These are phyloP conservation scores for Botrytis byssoidea DNA, from an alignment of 2,329 filamentous ascomycete genomes.

Conservation along the genomic window DNA sequence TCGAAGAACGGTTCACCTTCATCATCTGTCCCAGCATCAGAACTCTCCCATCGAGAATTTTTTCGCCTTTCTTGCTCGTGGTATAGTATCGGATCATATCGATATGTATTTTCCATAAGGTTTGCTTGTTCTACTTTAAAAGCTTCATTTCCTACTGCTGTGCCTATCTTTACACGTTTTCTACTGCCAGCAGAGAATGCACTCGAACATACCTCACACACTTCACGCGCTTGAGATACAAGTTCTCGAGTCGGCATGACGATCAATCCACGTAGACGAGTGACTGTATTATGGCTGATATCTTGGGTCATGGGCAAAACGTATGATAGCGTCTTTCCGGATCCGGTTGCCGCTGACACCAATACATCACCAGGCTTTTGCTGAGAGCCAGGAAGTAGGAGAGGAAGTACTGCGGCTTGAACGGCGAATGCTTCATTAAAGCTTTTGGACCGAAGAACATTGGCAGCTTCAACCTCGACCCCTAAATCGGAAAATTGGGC, in stretches of 20 bases:
- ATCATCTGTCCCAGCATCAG: conserved; percentile 46
- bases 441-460: conserved; percentile 64
- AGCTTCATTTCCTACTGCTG: conserved; percentile 77
- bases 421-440: conserved; percentile 74
- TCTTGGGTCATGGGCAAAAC: conserved; percentile 80
- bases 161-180: conserved; percentile 74
- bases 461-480: conserved; percentile 58
- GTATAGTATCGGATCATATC: conserved; percentile 66
- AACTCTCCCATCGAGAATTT: conserved; percentile 48
- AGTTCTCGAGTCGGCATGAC: conserved; percentile 90
- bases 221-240: conserved; percentile 79
- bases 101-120: conserved; percentile 62
- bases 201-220: conserved; percentile 70
- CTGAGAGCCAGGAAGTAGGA: conserved; percentile 66
- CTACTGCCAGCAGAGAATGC: conserved; percentile 55
- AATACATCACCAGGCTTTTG: conserved; percentile 73
- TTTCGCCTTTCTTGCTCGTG: conserved; percentile 42
- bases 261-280: conserved; percentile 73
- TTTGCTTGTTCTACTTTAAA: conserved; percentile 63
- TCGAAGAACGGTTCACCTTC: conserved; percentile 40
- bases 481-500: conserved; percentile 63
- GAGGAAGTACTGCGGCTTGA: conserved; percentile 75
- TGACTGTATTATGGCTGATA: conserved; percentile 62
- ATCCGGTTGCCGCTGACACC: conserved; percentile 90
- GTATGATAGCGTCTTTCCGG: conserved; percentile 92